Evolutionary conservation across 371 early-diverging fungal species (phyloP).

Genomic region (Mucor ambiguus): DNA sequence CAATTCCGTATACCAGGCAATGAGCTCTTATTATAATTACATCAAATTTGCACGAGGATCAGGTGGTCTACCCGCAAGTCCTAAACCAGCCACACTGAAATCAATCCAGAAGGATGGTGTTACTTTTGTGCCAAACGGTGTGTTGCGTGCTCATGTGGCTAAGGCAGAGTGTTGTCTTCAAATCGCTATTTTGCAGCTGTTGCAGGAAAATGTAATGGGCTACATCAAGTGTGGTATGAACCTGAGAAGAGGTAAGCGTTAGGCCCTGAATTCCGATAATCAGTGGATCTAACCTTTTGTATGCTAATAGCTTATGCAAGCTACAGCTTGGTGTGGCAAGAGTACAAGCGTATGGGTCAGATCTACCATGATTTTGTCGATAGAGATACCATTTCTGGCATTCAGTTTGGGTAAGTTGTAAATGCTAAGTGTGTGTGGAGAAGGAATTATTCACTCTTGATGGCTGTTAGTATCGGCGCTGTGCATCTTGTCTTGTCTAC

Average conservation of each 20-base stretch:
- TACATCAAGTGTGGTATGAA: conserved; percentile 70
- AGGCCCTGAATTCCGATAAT: background rate
- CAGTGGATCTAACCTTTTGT: background rate
- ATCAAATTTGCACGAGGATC: conserved; percentile 47
- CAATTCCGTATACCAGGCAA: conserved; percentile 42
- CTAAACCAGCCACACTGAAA: conserved; percentile 41
- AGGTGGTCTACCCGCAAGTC: conserved; percentile 39
- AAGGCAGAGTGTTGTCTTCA: conserved; percentile 64
- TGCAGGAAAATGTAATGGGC: conserved; percentile 62
- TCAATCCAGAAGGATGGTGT: conserved; percentile 37
- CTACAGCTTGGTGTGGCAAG: conserved; percentile 57
- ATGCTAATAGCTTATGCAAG: conserved; percentile 47
- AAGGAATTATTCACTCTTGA: background rate
- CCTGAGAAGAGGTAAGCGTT: conserved; percentile 56
- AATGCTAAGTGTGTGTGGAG: background rate
- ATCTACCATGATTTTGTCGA: conserved; percentile 50
- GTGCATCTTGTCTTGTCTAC: conserved; percentile 63
- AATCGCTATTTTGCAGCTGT: conserved; percentile 60
- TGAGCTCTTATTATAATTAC: conserved; percentile 46
- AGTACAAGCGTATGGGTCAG: conserved; percentile 57
- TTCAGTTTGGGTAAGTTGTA: conserved; percentile 53
- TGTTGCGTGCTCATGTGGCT: conserved; percentile 62
- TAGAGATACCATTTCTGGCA: conserved; percentile 53
- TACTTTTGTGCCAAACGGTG: conserved; percentile 57
- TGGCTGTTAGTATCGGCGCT: conserved; percentile 56